Percentiles rank a stretch among this genome's conserved stretches.
Evolutionary conservation across 1,139 yeast genomes (phyloP).

Genomic region (Yamadazyma kanchanaburiensis): DNA sequence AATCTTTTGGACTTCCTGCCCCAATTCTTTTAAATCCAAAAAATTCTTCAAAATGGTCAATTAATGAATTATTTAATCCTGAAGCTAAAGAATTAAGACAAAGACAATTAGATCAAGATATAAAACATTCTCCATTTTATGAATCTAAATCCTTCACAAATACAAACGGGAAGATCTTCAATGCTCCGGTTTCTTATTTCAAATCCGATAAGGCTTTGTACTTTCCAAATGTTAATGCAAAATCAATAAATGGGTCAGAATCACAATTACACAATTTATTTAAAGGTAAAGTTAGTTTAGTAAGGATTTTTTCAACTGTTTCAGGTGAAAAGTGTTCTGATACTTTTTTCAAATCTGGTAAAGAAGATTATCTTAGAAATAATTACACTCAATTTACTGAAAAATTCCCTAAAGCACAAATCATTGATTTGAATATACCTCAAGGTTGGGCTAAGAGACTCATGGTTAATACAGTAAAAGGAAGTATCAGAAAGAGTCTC

Average conservation of each 20-base stretch:
- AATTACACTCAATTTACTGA: conserved; percentile 27
- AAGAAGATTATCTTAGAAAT: conserved; percentile 33
- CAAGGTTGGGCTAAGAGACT: conserved; percentile 68
- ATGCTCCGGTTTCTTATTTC: conserved; percentile 76
- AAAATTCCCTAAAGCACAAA: conserved; percentile 54
- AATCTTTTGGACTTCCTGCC: conserved; percentile 39
- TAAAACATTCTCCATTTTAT: conserved; percentile 82
- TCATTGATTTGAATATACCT: conserved; percentile 72
- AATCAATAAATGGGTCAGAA: conserved; percentile 44
- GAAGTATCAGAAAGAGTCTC: conserved; percentile 37
- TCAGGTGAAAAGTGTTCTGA: conserved; percentile 71
- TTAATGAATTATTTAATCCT: conserved; percentile 28
- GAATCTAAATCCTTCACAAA: conserved; percentile 77
- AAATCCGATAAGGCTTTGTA: conserved; percentile 69
- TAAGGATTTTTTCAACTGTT: conserved; percentile 64
- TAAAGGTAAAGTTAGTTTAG: conserved; percentile 56
- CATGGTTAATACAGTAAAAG: conserved; percentile 53
- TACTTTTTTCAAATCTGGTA: conserved; percentile 51
- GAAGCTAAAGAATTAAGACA: conserved; percentile 55
- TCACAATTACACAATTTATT: conserved; percentile 34
- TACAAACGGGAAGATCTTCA: conserved; percentile 81
- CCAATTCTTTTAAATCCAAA: conserved; percentile 28
- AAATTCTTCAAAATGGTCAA: conserved; percentile 17
- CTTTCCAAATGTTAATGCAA: conserved; percentile 80
- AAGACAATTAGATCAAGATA: conserved; percentile 61